A percentile compares a stretch with the other conserved stretches of the same genome.
Conservation (phyloP, 129 eudicot genomes). For the Apium graveolens region DNA sequence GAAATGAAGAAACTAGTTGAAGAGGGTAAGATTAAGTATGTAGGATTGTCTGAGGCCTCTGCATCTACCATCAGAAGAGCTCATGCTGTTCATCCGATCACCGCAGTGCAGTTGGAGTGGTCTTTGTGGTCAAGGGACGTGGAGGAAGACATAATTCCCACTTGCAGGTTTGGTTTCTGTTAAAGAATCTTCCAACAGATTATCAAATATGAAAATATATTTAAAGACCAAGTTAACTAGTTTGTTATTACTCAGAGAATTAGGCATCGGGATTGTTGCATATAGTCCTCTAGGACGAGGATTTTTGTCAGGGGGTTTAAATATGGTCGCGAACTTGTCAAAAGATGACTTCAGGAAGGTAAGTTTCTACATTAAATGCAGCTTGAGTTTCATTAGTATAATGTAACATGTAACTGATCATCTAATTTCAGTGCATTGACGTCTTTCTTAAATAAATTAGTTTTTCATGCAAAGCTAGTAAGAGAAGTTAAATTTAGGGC, state of each 20-base stretch:
- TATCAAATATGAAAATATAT: background rate
- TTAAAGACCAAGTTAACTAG: background rate
- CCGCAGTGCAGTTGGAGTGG: slow-evolving; percentile 50
- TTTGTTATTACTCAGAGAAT: slow-evolving; percentile 14
- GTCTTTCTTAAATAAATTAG: background rate
- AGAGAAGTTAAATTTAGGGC: background rate
- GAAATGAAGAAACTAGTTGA: slow-evolving; percentile 53
- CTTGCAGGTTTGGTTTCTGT: slow-evolving; percentile 3
- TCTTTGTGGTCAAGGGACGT: slow-evolving; percentile 35
- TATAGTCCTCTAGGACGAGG: slow-evolving; percentile 59
- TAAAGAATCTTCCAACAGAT: background rate
- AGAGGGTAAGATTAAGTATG: slow-evolving; percentile 25
- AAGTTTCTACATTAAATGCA: slow-evolving; percentile 7
- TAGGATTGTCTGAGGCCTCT: slow-evolving; percentile 60
- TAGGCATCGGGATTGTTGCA: slow-evolving; percentile 59
- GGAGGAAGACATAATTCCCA: slow-evolving; percentile 23
- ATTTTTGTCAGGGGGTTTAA: slow-evolving; percentile 38
- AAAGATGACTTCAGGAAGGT: slow-evolving; percentile 53
- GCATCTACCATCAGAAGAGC: slow-evolving; percentile 47
- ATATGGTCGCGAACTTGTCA: slow-evolving; percentile 35
- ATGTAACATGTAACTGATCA: background rate
- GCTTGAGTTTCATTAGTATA: background rate
- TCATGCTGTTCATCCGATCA: slow-evolving; percentile 68
- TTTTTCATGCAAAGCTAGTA: background rate
- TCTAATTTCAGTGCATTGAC: background rate